These are phyloP conservation scores for Trichoderma oligosporum DNA, from an alignment of 2,329 filamentous ascomycete genomes.

Conservation along the genomic window DNA sequence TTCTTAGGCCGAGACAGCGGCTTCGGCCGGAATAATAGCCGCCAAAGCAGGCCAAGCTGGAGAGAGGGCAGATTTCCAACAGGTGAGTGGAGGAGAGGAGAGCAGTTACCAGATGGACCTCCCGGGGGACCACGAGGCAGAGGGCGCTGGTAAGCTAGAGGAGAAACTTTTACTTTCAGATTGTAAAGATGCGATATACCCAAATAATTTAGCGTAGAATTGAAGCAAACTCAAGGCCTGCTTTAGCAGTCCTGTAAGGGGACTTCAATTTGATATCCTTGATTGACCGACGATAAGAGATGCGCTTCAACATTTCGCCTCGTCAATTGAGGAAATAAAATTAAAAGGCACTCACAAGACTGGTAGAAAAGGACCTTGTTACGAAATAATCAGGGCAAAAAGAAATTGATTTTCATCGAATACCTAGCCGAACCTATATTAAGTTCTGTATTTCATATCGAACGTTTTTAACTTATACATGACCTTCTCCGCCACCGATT, in stretches of 20 bases:
- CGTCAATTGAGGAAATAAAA: background rate
- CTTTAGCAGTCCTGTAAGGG: background rate
- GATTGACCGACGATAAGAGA: background rate
- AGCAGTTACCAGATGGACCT: slow-evolving; percentile 54
- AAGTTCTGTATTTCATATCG: slow-evolving; percentile 29
- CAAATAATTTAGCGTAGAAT: slow-evolving; percentile 17
- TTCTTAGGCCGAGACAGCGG: slow-evolving; percentile 28
- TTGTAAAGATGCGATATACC: slow-evolving; percentile 29
- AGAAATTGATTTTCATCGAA: background rate
- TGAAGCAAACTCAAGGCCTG: background rate
- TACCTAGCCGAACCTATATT: slow-evolving; percentile 7
- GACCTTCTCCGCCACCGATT: slow-evolving; percentile 19
- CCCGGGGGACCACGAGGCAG: slow-evolving; percentile 29
- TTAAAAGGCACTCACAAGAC: background rate
- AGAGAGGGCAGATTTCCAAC: slow-evolving; percentile 40
- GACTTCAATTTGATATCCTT: background rate
- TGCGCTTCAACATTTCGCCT: background rate
- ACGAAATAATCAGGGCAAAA: background rate
- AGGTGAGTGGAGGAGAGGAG: slow-evolving; percentile 66
- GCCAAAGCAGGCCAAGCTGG: slow-evolving; percentile 37
- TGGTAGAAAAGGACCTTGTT: background rate
- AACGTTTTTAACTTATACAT: slow-evolving; percentile 42
- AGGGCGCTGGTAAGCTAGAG: slow-evolving; percentile 28
- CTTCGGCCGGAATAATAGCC: slow-evolving; percentile 35
- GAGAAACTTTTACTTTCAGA: slow-evolving; percentile 3